phyloP scores from a whole-genome alignment of 2,329 filamentous ascomycete species.

The Colletotrichum sp. region DNA sequence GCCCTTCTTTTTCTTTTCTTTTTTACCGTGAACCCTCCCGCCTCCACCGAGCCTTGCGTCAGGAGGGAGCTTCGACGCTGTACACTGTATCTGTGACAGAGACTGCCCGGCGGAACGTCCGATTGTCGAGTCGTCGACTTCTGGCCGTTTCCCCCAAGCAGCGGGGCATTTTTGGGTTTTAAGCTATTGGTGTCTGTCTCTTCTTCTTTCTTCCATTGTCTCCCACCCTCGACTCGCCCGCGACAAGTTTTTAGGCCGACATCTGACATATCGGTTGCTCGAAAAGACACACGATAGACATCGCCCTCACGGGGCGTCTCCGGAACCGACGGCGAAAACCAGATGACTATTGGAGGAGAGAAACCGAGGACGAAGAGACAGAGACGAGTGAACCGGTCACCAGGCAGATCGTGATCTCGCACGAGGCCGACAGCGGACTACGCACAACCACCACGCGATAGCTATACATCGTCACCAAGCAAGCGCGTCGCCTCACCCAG shows the following conservation, averaged over 20 bases:
- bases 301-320: not conserved
- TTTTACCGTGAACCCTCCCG: not conserved
- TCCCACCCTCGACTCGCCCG: not conserved
- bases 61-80: not conserved
- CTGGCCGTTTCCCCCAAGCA: not conserved
- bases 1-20: not conserved
- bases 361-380: not conserved
- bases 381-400: not conserved
- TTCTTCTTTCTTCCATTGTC: not conserved
- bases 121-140: not conserved
- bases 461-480: not conserved
- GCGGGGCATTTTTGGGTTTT: not conserved
- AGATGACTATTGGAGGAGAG: not conserved
- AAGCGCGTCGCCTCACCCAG: not conserved
- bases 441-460: not conserved
- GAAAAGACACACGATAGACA: not conserved
- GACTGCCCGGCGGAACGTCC: not conserved
- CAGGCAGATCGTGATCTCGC: not conserved
- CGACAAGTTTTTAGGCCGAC: not conserved
- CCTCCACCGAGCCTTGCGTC: not conserved
- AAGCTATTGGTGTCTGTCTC: not conserved
- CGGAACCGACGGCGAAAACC: not conserved
- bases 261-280: not conserved
- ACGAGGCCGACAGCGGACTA: not conserved
- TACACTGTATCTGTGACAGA: conserved; percentile 1